phyloP scores from a whole-genome alignment of 1,284 basidiomycete species.

The Trametes pubescens region DNA sequence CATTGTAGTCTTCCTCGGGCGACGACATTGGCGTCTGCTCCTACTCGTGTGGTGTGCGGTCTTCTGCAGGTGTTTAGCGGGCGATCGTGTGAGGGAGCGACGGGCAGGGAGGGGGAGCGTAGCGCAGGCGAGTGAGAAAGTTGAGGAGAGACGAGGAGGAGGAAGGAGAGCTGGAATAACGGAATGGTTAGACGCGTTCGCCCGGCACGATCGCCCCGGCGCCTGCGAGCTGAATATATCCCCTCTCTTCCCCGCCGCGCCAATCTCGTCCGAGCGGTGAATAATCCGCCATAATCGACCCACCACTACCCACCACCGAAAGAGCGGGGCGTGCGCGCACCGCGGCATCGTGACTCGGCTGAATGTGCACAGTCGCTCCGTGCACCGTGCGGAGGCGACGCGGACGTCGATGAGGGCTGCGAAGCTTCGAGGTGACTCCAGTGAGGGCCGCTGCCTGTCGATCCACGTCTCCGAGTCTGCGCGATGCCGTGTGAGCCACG shows the following conservation, averaged over 20 bases:
- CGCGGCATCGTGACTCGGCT: background rate
- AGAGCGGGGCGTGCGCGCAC: background rate
- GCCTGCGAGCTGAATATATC: background rate
- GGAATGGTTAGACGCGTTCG: slow-evolving; percentile 17
- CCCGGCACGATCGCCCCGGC: slow-evolving; percentile 12
- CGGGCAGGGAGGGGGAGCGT: background rate
- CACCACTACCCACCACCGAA: background rate
- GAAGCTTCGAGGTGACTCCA: too few relatives aligned
- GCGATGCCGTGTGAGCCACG: background rate
- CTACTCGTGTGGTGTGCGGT: too few relatives aligned
- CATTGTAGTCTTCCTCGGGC: slow-evolving; percentile 54
- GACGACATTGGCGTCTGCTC: slow-evolving; percentile 50
- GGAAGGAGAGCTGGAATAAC: background rate
- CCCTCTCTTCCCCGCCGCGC: background rate
- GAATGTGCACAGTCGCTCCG: background rate
- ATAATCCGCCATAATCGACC: background rate
- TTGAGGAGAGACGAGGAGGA: slow-evolving; percentile 43
- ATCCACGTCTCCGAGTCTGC: too few relatives aligned
- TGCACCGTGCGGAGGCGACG: too few relatives aligned
- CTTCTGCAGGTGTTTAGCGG: too few relatives aligned
- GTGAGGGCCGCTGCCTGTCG: too few relatives aligned
- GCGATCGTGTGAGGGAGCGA: background rate
- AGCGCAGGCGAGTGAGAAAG: background rate
- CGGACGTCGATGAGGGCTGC: too few relatives aligned
- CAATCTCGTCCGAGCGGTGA: background rate